A percentile compares a stretch with the other conserved stretches of the same genome.
These are phyloP conservation scores for Calophaca sinica DNA, from an alignment of 306 rosid species.

Conservation along the genomic window DNA sequence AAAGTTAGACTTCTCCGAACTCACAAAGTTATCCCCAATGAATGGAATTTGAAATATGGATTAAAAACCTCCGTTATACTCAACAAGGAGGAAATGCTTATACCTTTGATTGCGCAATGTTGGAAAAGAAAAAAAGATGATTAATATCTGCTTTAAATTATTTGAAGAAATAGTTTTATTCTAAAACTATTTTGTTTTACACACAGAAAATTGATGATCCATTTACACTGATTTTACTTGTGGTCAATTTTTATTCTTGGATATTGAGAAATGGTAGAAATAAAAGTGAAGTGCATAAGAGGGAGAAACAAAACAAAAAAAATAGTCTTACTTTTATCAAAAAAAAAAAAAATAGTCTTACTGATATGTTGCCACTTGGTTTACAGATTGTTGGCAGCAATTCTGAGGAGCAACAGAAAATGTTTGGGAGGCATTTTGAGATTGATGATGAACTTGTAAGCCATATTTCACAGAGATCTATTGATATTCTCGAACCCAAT, in stretches of 20 bases:
- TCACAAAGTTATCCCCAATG: background rate
- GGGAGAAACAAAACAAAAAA: too few species aligned
- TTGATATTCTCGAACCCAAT: conserved; percentile 81
- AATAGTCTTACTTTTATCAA: too few species aligned
- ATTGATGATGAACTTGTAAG: conserved; percentile 93
- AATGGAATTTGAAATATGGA: conserved; percentile 30
- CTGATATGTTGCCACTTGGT: conserved; percentile 32
- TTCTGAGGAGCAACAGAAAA: conserved; percentile 95
- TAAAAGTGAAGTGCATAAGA: background rate
- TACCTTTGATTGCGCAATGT: background rate
- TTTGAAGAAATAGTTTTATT: conserved; percentile 24
- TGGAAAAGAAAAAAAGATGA: background rate
- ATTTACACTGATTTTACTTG: background rate
- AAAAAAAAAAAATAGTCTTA: conserved; percentile 18
- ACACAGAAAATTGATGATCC: background rate
- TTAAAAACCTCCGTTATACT: conserved; percentile 4
- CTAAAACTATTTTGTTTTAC: too few species aligned
- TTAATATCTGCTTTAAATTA: background rate
- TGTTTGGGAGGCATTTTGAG: conserved; percentile 97
- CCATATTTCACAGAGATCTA: conserved; percentile 84
- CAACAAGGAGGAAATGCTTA: too few species aligned
- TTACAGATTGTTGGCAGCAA: conserved; percentile 77
- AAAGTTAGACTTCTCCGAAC: conserved; percentile 19
- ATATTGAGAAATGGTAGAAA: conserved; percentile 29
- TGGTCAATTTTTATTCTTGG: background rate